These are phyloP conservation scores for Trypanosoma boissoni DNA, from an alignment of 208 protist species.

Conservation along the genomic window DNA sequence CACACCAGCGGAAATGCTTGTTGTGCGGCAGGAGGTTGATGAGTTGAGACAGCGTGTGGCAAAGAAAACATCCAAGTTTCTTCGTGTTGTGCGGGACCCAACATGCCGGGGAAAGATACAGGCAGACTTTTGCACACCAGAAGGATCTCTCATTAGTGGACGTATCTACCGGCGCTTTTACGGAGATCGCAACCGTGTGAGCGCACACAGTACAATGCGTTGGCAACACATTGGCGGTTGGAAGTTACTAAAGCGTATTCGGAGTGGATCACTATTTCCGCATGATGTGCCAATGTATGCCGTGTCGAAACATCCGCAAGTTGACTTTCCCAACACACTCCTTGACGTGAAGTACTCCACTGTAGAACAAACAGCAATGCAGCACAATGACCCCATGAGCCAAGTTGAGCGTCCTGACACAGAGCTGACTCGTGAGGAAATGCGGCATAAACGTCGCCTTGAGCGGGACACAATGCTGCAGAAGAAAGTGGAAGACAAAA, in stretches of 20 bases:
- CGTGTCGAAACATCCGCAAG: constrained; percentile 69
- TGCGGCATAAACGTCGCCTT: constrained; percentile 35
- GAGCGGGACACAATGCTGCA: constrained; percentile 47
- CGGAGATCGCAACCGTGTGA: constrained; percentile 62
- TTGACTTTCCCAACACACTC: constrained; percentile 81
- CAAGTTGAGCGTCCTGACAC: constrained; percentile 41
- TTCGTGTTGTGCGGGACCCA: constrained; percentile 78
- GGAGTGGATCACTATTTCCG: constrained; percentile 75
- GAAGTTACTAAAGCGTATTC: constrained; percentile 72
- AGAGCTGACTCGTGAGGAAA: constrained; percentile 63
- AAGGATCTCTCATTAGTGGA: constrained; percentile 65
- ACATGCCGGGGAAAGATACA: constrained; percentile 77
- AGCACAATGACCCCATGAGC: constrained; percentile 74
- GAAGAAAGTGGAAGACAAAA: constrained; percentile 61
- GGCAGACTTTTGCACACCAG: constrained; percentile 75
- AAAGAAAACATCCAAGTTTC: constrained; percentile 46
- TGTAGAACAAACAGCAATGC: constrained; percentile 87
- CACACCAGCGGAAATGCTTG: constrained; percentile 76
- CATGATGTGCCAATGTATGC: constrained; percentile 80
- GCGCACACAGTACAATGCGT: constrained; percentile 63
- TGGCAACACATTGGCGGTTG: constrained; percentile 91
- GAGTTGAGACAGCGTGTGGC: constrained; percentile 57
- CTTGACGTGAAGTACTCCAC: constrained; percentile 59
- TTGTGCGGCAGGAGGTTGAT: constrained; percentile 71
- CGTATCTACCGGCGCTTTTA: constrained; percentile 87